A percentile compares a stretch with the other conserved stretches of the same genome.
These are phyloP conservation scores for Fraxinus anomala DNA, from an alignment of 257 asterid species.

Conservation along the genomic window DNA sequence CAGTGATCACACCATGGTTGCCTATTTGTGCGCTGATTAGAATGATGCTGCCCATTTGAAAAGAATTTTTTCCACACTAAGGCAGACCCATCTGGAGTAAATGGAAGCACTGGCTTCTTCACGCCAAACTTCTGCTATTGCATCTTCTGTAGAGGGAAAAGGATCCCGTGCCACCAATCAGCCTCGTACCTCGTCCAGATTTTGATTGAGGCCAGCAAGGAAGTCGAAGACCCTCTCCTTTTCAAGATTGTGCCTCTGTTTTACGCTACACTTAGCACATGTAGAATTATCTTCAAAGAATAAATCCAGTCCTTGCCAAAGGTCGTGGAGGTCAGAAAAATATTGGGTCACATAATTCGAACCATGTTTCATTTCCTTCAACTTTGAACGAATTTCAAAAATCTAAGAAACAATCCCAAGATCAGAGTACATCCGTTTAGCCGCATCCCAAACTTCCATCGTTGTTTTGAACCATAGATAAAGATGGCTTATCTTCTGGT, in stretches of 20 bases:
- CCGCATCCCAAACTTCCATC: conserved; percentile 7
- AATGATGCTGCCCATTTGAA: background rate
- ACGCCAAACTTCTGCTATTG: background rate
- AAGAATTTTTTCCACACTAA: background rate
- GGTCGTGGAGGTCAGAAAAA: background rate
- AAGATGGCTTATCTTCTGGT: background rate
- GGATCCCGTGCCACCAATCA: background rate
- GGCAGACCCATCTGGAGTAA: background rate
- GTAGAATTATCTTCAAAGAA: background rate
- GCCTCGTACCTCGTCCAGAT: background rate
- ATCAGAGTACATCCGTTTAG: background rate
- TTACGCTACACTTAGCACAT: background rate
- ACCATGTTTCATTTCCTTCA: background rate
- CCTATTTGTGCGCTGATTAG: no score
- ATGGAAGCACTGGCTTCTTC: background rate
- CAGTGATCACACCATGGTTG: background rate
- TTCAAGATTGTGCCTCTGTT: background rate
- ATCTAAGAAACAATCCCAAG: background rate
- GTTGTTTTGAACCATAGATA: background rate
- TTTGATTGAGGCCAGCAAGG: background rate
- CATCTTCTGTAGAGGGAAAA: background rate
- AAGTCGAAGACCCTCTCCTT: background rate
- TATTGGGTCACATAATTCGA: background rate
- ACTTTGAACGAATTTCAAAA: background rate
- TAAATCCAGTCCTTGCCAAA: background rate